Percentiles rank a stretch among this genome's conserved stretches.
Evolutionary conservation across 1,284 basidiomycete genomes (phyloP).

Genomic region (Schizophyllum amplum): DNA sequence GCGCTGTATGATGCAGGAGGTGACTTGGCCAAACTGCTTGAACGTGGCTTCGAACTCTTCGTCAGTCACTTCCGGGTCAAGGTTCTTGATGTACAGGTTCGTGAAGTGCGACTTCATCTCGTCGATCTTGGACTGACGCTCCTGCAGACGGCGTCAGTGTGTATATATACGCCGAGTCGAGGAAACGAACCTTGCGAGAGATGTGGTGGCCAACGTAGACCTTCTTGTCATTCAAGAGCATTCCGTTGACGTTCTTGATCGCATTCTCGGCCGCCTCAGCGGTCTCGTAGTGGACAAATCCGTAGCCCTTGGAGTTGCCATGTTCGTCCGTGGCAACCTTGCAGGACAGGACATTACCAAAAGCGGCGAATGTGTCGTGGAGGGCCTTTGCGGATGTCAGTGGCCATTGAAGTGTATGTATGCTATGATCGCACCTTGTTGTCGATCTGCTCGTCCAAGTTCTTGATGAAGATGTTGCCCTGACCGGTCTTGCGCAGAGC

Average conservation of each 20-base stretch:
- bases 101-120: conserved; percentile 97
- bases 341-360: conserved; percentile 98
- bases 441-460: conserved; percentile 96
- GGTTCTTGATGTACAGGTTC: conserved; percentile 98
- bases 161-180: neutral
- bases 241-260: conserved; percentile 98
- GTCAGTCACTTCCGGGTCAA: conserved; percentile 80
- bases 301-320: conserved; percentile 92
- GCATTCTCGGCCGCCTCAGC: conserved; percentile 93
- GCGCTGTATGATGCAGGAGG: conserved; percentile 77
- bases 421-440: conserved; percentile 72
- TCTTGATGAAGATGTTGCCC: conserved; percentile 99
- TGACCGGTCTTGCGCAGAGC: conserved; percentile 98
- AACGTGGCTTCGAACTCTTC: conserved; percentile 89
- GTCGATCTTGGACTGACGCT: conserved; percentile 96
- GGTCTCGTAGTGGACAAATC: conserved; percentile 99
- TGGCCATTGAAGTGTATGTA: neutral
- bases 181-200: conserved; percentile 75
- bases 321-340: conserved; percentile 96
- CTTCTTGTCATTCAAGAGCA: conserved; percentile 99
- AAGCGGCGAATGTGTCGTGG: conserved; percentile 98
- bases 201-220: conserved; percentile 98
- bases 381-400: conserved; percentile 57
- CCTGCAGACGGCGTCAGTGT: conserved; percentile 33
- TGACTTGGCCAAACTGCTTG: conserved; percentile 74